phyloP scores from a whole-genome alignment of 345 rosid genomes.

The Barbarea vulgaris region DNA sequence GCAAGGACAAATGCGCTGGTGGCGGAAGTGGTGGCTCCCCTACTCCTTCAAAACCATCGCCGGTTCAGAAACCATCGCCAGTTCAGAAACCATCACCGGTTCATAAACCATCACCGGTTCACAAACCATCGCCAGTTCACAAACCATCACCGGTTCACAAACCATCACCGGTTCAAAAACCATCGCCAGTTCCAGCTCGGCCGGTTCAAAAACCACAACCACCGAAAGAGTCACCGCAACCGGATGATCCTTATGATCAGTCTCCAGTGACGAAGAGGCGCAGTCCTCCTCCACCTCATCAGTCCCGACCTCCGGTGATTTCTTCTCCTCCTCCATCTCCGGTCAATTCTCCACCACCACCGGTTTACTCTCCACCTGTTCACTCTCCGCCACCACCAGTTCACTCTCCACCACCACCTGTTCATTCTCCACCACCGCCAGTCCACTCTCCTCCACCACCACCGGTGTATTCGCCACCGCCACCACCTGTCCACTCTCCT shows the following conservation, averaged over 20 bases:
- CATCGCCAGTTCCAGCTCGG: constrained; percentile 16
- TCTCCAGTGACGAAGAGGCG: constrained; percentile 26
- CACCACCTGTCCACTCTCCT: constrained; percentile 28
- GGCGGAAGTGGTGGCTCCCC: constrained; percentile 23
- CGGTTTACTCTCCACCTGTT: constrained; percentile 27
- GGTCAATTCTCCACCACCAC: constrained; percentile 39
- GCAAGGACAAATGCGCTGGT: constrained; percentile 53
- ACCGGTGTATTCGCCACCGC: constrained; percentile 9
- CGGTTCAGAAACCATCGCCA: constrained; percentile 14
- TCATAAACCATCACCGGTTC: constrained; percentile 3
- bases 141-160: constrained; percentile 20
- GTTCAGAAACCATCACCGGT: neutral
- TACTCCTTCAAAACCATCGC: constrained; percentile 33
- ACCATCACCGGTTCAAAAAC: constrained; percentile 5
- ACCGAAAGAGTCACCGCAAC: constrained; percentile 32
- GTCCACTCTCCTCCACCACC: constrained; percentile 18
- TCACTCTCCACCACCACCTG: constrained; percentile 32
- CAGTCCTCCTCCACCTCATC: constrained; percentile 39
- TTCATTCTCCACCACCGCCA: constrained; percentile 31
- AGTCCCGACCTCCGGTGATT: constrained; percentile 15
- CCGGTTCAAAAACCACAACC: constrained; percentile 33
- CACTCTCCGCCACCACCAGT: constrained; percentile 34
- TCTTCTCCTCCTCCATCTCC: constrained; percentile 32
- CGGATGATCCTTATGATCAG: constrained; percentile 29
- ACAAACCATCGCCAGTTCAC: neutral